Conservation (phyloP, 805 yeast species). For the Kuraishia cidri region DNA sequence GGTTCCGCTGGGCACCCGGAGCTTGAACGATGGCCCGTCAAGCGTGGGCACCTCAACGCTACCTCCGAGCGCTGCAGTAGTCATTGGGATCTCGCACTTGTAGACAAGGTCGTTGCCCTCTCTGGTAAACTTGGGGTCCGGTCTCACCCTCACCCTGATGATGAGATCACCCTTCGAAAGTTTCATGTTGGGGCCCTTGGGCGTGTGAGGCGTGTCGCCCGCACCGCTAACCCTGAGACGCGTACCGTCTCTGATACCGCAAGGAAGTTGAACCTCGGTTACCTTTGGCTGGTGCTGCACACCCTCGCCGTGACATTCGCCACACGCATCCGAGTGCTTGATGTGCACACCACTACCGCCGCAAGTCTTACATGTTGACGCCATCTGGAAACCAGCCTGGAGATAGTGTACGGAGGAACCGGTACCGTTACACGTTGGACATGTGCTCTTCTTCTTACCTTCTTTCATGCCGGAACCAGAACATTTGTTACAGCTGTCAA, state of each 20-base stretch:
- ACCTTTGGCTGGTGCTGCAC: slow-evolving; percentile 57
- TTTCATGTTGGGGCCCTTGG: slow-evolving; percentile 62
- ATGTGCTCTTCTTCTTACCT: slow-evolving; percentile 68
- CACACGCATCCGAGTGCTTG: slow-evolving; percentile 61
- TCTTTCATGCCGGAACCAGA: slow-evolving; percentile 77
- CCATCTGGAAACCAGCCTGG: slow-evolving; percentile 95
- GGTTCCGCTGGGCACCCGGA: slow-evolving; percentile 80
- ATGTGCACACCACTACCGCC: slow-evolving; percentile 82
- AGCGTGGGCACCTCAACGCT: slow-evolving; percentile 84
- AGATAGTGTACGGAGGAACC: slow-evolving; percentile 82
- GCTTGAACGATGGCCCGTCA: slow-evolving; percentile 58
- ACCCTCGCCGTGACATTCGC: slow-evolving; percentile 84
- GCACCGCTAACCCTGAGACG: slow-evolving; percentile 77
- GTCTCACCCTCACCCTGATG: slow-evolving; percentile 68
- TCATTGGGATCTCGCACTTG: slow-evolving; percentile 69
- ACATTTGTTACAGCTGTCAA: slow-evolving; percentile 75
- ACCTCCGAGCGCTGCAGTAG: slow-evolving; percentile 97
- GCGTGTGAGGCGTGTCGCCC: slow-evolving; percentile 82
- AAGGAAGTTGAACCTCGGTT: slow-evolving; percentile 80
- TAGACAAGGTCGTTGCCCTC: slow-evolving; percentile 58
- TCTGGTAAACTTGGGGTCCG: slow-evolving; percentile 65
- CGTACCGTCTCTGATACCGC: slow-evolving; percentile 83
- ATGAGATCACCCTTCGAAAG: slow-evolving; percentile 81
- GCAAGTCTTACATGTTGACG: slow-evolving; percentile 84
- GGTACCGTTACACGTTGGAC: slow-evolving; percentile 85